Evolutionary conservation across 192 early-diverging fungal species (phyloP).

Genomic region (Mortierella claussenii): DNA sequence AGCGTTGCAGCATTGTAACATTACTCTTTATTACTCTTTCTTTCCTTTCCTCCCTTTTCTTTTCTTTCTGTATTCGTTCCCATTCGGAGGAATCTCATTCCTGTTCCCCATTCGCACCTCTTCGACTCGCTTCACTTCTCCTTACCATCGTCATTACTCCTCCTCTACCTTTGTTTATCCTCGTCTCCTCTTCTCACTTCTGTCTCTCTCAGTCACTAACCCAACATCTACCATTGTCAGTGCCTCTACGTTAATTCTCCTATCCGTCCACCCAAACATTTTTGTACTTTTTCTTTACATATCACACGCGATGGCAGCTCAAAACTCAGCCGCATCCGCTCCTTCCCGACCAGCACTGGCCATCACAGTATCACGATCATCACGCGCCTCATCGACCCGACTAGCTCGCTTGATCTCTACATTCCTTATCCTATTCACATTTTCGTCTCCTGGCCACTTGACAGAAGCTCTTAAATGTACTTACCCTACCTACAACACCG

Average conservation of each 20-base stretch:
- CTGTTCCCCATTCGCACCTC: conserved; percentile 3
- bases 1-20: no score
- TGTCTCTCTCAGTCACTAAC: no score
- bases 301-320: no score
- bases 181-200: background rate
- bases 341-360: background rate
- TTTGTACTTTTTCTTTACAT: no score
- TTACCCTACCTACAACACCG: conserved; percentile 31
- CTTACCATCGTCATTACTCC: background rate
- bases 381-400: background rate
- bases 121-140: background rate
- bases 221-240: no score
- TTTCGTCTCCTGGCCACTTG: background rate
- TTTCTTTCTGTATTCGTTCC: background rate
- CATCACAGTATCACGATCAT: background rate
- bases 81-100: conserved; percentile 13
- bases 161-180: background rate
- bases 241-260: no score
- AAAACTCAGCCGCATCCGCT: no score
- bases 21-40: background rate
- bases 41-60: background rate
- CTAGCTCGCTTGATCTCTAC: background rate
- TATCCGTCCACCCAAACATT: no score
- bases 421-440: background rate
- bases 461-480: conserved; percentile 29